phyloP scores from a whole-genome alignment of 331 rosid genomes.

The Stylosanthes scabra region DNA sequence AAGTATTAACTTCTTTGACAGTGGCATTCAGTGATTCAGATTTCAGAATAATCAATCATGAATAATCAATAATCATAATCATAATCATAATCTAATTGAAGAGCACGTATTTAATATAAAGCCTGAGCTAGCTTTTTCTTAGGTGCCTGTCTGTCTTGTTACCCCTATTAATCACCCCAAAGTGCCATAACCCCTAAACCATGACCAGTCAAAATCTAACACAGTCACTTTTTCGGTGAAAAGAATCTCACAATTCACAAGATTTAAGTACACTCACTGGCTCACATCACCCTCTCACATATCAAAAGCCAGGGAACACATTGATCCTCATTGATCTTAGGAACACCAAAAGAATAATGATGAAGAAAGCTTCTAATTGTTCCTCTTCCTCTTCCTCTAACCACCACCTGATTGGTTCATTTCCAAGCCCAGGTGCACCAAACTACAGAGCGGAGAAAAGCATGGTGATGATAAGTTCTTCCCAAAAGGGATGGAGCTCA shows the following conservation, averaged over 20 bases:
- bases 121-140: no score
- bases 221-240: constrained; percentile 21
- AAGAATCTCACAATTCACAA: constrained; percentile 42
- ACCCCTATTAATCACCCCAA: not conserved
- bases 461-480: constrained; percentile 6
- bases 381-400: constrained; percentile 52
- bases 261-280: constrained; percentile 29
- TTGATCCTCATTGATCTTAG: not conserved
- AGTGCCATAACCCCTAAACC: constrained; percentile 8
- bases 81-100: no score
- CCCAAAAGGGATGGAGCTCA: constrained; percentile 85
- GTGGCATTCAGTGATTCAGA: no score
- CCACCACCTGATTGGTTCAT: constrained; percentile 29
- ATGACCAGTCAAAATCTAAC: constrained; percentile 41
- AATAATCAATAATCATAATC: no score
- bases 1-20: no score
- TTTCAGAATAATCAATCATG: no score
- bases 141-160: no score
- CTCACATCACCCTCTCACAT: no score
- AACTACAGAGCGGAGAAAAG: constrained; percentile 48
- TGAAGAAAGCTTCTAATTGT: constrained; percentile 54
- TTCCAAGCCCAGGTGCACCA: constrained; percentile 68
- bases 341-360: constrained; percentile 24
- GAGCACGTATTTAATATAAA: not conserved
- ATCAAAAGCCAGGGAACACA: not conserved